Evolutionary conservation across 257 asterid species (phyloP), one percentile per base, ranked within the genome.

Genomic region (Anisodus tanguticus): DNA sequence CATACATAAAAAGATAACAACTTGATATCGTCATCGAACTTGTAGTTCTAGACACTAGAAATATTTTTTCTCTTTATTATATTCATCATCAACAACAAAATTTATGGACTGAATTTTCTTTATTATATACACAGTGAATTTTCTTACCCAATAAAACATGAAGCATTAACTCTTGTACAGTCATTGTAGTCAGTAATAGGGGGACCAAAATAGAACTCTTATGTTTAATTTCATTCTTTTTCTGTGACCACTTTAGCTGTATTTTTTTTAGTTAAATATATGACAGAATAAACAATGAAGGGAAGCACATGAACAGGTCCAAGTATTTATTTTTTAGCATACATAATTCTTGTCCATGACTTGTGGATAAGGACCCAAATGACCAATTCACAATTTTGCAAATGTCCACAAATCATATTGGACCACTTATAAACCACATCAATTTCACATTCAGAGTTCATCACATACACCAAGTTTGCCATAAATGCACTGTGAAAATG

Each of bases 401-500:
- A 58, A 58, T 58, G 64, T 16, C 26, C 64, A n/a, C n/a, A 58
- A 76, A 53, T 49, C 13, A 19, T 6, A 51, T 26, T 53, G 81
- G 81, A 77, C 81, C 81, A 77, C 70, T 64, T 64, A 22, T 39
- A 76, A 26, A 76, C 63, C 58, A 59, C 57, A 59, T 57, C 83
- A 59, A 80, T 59, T 80, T 80, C 83, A 59, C 39, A 57, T 45
- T 62, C 83, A 31, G 59, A 2, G 1, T 37, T 51, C 39, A 80
- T 80, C 83, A 80, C 13, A 80, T 58, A 57, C 67, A 74, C 64
- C 84, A 85, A 66, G 72, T 57, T 71, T n/a, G 49, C 64, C 58
- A 81, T 85, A 35, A 64, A 85, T 81, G 70, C 49, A 81, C 82
- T 45, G 80, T 85, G 35, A 69, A 60, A 63, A 62, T n/a, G 39